A percentile compares a stretch with the other conserved stretches of the same genome.
Evolutionary conservation across 805 yeast species (phyloP).

Genomic region (Candida incommunis): DNA sequence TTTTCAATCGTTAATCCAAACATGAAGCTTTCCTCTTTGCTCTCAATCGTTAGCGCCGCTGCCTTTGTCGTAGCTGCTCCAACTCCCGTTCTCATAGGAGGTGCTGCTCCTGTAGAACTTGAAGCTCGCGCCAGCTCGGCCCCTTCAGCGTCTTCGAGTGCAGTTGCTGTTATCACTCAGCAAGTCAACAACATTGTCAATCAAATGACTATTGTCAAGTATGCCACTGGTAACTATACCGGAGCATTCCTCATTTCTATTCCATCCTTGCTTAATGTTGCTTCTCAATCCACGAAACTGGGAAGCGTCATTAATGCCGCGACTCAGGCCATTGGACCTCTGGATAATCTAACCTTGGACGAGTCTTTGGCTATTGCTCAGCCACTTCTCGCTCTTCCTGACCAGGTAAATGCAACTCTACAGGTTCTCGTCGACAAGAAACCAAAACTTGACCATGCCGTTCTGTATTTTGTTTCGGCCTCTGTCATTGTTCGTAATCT

Average conservation of each 20-base stretch:
- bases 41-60: neutral
- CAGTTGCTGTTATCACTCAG: neutral
- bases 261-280: neutral
- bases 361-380: constrained; percentile 1
- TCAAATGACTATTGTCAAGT: neutral
- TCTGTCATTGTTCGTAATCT: constrained; percentile 2
- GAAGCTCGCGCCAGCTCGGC: neutral
- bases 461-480: constrained; percentile 2
- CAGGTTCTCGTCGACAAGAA: constrained; percentile 1
- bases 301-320: neutral
- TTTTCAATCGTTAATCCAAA: neutral
- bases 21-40: neutral
- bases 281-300: neutral
- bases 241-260: neutral
- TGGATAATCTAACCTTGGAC: neutral
- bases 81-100: neutral
- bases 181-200: neutral
- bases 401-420: neutral
- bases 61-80: neutral
- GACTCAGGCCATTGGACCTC: neutral
- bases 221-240: neutral
- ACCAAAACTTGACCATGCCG: constrained; percentile 3
- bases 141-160: neutral
- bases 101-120: neutral
- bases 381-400: neutral